Evolutionary conservation across 495 filamentous ascomycete genomes (phyloP).

Genomic region (Trichoderma virens): DNA sequence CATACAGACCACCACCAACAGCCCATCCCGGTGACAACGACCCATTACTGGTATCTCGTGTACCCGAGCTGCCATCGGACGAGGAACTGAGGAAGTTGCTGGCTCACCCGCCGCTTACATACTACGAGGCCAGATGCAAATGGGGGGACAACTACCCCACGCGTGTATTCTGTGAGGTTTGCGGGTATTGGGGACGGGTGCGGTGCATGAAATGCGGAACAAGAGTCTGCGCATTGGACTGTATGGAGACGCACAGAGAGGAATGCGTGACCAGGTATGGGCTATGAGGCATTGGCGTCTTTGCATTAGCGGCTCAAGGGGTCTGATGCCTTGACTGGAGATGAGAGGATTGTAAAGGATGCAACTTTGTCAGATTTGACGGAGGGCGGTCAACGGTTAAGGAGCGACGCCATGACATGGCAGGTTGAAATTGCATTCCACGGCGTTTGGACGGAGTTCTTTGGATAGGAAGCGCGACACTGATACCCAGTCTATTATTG

Average conservation of each 20-base stretch:
- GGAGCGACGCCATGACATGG: neutral
- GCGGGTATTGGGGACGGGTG: constrained; percentile 87
- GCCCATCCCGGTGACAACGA: constrained; percentile 48
- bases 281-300: constrained; percentile 30
- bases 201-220: constrained; percentile 77
- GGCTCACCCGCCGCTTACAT: constrained; percentile 66
- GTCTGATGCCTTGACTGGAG: neutral
- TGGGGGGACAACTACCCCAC: constrained; percentile 43
- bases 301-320: too few species aligned
- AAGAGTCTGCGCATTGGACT: constrained; percentile 74
- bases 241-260: constrained; percentile 71
- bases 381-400: too few species aligned
- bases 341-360: neutral
- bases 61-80: constrained; percentile 57
- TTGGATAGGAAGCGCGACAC: neutral
- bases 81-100: constrained; percentile 62
- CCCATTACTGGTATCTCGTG: constrained; percentile 52
- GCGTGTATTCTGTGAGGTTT: constrained; percentile 75
- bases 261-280: constrained; percentile 63
- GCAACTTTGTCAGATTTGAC: too few species aligned
- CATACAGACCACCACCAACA: constrained; percentile 22
- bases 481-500: constrained; percentile 5
- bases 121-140: constrained; percentile 62
- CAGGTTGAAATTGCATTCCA: neutral
- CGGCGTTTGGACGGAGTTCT: constrained; percentile 1